A percentile compares a stretch with the other conserved stretches of the same genome.
Evolutionary conservation across 331 rosid genomes (phyloP).

Genomic region (Telfairia occidentalis): DNA sequence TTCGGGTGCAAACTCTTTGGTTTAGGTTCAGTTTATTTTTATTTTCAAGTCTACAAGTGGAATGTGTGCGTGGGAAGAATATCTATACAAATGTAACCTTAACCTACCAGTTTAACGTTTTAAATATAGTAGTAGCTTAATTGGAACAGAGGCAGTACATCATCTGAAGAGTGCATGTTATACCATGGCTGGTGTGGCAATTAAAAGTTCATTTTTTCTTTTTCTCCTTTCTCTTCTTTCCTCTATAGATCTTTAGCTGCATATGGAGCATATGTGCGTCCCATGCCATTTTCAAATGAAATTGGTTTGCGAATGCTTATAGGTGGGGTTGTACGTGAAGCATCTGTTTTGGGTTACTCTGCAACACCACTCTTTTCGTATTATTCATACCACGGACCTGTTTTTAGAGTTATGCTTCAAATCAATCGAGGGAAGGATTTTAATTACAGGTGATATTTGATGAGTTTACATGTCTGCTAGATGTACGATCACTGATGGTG

Average conservation of each 20-base stretch:
- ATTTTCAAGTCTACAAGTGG: not conserved
- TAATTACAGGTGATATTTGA: slow-evolving; percentile 38
- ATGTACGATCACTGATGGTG: not conserved
- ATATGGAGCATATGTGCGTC: slow-evolving; percentile 81
- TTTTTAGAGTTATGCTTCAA: slow-evolving; percentile 73
- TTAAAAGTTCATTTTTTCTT: not conserved
- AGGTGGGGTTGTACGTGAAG: slow-evolving; percentile 80
- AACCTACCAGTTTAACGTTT: too few species aligned
- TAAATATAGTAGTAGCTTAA: not conserved
- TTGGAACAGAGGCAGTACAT: not conserved
- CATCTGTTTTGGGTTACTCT: slow-evolving; percentile 60
- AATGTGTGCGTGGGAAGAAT: too few species aligned
- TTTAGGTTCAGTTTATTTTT: not conserved
- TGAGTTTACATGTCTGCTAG: not conserved
- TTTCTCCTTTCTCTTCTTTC: not conserved
- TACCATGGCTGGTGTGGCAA: not conserved
- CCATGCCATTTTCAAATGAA: slow-evolving; percentile 81
- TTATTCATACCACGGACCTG: slow-evolving; percentile 82
- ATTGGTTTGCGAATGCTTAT: slow-evolving; percentile 83
- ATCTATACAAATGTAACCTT: too few species aligned
- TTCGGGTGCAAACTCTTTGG: too few species aligned
- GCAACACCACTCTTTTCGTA: slow-evolving; percentile 73
- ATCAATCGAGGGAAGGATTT: slow-evolving; percentile 61
- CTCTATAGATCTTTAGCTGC: slow-evolving; percentile 71
- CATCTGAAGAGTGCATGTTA: not conserved